Base-by-base conservation (phyloP, 2,329 filamentous ascomycete genomes). In the Pleomassaria siparia region DNA sequence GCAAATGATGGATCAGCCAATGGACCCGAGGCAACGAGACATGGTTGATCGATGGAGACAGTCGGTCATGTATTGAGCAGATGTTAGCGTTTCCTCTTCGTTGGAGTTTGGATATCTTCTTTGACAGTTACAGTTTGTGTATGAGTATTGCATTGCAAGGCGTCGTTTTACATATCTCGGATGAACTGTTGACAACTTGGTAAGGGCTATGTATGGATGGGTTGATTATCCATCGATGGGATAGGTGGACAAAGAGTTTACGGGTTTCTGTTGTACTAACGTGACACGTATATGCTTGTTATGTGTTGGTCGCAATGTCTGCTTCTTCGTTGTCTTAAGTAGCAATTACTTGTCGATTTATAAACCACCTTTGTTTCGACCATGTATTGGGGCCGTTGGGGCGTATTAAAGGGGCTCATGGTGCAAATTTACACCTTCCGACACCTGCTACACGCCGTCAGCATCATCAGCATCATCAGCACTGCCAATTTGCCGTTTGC, bases 1-100 rank as follows among this genome's bases (percentile, higher is more conserved):
- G 36, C 52, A 50, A 15, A 57, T 54, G 55, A 56, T 63, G 55
- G 52, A 53, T 28, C 55, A 48, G 37, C 56, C 58, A 1, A 69
- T 79, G 61, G 74, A 80, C 60, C 68, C 74, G 4, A 71, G 71
- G 44, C 79, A 82, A 59, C 71, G 79, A 44, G 80, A 78, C 49
- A 71, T 79, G 49, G 83, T 85, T 66, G 80, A 84, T 70, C 78
- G 76, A 26, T 85, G 82, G 82, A 76, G 81, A 59, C 40, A 44
- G 11, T 29, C 36, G 2, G 15, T 46, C 16, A 30, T 30, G 22
- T 43, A 45, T 43, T 42, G 36, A 43, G 26, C 12, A 18, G 13
- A 20, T 11, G 29, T 22, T n/a, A n/a, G n/a, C n/a, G n/a, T n/a
- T n/a, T 11, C 21, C 11, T 30, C 6, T 20, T 40, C 11, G 24